Conservation (phyloP, 805 yeast genomes). For the Brettanomyces custersianus region DNA sequence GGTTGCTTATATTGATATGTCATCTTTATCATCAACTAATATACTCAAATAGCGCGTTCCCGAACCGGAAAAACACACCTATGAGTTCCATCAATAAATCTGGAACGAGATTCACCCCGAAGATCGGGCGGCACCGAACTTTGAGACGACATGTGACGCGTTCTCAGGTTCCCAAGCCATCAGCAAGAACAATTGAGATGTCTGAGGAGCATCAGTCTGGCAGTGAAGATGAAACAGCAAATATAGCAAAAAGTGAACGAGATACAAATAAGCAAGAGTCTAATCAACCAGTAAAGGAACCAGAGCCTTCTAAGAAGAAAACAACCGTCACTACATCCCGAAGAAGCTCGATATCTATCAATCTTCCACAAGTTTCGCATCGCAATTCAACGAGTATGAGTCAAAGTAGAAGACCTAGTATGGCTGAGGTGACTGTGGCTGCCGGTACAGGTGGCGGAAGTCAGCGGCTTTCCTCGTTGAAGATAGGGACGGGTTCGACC, state of each 20-base stretch:
- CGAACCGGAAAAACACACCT: background rate
- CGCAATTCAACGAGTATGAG: background rate
- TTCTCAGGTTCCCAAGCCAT: background rate
- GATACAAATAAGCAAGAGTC: background rate
- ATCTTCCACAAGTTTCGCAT: too few species aligned
- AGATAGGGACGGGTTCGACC: conserved; percentile 11
- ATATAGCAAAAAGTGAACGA: background rate
- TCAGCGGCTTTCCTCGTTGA: conserved; percentile 15
- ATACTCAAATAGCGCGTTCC: background rate
- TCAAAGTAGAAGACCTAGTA: conserved; percentile 6
- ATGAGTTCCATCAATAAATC: conserved; percentile 34
- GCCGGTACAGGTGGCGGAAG: conserved; percentile 5
- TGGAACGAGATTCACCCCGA: conserved; percentile 61
- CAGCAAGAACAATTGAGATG: too few species aligned
- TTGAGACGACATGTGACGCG: background rate
- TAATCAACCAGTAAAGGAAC: background rate
- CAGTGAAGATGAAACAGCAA: background rate
- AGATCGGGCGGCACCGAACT: conserved; percentile 26
- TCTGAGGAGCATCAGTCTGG: background rate
- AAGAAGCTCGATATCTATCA: too few species aligned
- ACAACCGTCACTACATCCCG: background rate
- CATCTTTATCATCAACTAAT: background rate
- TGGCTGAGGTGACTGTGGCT: conserved; percentile 1
- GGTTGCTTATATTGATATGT: background rate
- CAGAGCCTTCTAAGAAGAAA: background rate